These are phyloP conservation scores for Schwanniomyces yamadae DNA, from an alignment of 805 yeast species.

Conservation along the genomic window DNA sequence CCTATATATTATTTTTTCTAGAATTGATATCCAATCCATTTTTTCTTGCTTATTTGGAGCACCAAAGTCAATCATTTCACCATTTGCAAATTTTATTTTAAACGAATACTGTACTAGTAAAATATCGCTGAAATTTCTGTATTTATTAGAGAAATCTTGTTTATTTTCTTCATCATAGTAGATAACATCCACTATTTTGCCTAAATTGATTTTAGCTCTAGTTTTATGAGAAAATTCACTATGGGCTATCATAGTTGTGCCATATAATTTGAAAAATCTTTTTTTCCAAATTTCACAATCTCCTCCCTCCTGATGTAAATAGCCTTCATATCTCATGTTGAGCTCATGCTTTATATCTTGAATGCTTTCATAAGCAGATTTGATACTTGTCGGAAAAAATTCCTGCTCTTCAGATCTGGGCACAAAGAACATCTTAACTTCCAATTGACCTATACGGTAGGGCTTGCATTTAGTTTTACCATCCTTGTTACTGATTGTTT, in stretches of 20 bases:
- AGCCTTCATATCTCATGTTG: conserved; percentile 53
- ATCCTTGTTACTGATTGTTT: conserved; percentile 23
- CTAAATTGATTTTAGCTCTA: conserved; percentile 71
- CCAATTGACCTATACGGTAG: conserved; percentile 62
- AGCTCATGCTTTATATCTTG: conserved; percentile 30
- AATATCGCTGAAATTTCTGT: conserved; percentile 71
- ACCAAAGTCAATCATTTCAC: conserved; percentile 81
- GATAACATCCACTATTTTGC: conserved; percentile 58
- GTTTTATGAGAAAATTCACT: conserved; percentile 68
- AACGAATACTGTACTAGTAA: conserved; percentile 70
- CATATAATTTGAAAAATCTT: conserved; percentile 72
- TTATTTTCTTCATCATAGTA: conserved; percentile 42
- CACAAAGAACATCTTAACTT: conserved; percentile 65
- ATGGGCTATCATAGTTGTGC: conserved; percentile 71
- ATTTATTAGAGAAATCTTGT: conserved; percentile 26
- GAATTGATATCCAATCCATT: conserved; percentile 59
- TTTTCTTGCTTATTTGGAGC: conserved; percentile 69
- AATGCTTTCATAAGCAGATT: conserved; percentile 39
- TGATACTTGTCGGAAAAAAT: conserved; percentile 67
- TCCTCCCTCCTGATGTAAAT: conserved; percentile 86
- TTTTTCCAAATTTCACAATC: conserved; percentile 75
- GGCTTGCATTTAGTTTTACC: conserved; percentile 44
- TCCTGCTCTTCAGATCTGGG: conserved; percentile 63
- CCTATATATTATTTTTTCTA: conserved; percentile 56
- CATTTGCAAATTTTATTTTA: conserved; percentile 71